phyloP scores from a whole-genome alignment of 345 rosid species.

The Carallia brachiata region DNA sequence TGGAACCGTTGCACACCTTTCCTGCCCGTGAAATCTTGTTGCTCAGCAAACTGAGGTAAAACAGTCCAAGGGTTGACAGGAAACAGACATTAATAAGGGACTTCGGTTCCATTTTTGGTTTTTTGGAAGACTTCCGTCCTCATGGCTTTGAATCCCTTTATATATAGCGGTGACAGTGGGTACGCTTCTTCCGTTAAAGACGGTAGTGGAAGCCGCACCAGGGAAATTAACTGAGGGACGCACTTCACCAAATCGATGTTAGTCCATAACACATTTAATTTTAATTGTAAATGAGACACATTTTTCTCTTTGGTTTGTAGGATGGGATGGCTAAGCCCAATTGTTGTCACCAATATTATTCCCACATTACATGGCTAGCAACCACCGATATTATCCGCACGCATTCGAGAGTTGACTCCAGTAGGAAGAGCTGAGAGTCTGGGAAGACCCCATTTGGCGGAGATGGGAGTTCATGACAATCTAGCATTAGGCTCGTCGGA shows the following conservation, averaged over 20 bases:
- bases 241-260: conserved; percentile 28
- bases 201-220: conserved; percentile 26
- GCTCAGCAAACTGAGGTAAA: not conserved
- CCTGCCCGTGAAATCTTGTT: not conserved
- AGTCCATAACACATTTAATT: not conserved
- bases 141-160: not conserved
- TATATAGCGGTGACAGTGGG: not conserved
- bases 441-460: too few species aligned
- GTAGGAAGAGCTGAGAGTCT: too few species aligned
- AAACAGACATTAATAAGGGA: not conserved
- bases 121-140: not conserved
- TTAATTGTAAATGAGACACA: not conserved
- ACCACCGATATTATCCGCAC: too few species aligned
- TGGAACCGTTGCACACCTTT: conserved; percentile 39
- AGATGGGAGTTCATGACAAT: too few species aligned
- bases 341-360: too few species aligned
- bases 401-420: too few species aligned
- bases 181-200: not conserved
- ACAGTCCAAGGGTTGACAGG: not conserved
- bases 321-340: too few species aligned
- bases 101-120: not conserved
- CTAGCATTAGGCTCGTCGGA: too few species aligned
- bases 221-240: conserved; percentile 16
- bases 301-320: not conserved
- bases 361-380: too few species aligned